Evolutionary conservation across 495 filamentous ascomycete genomes (phyloP).

Genomic region (Lepraria neglecta): DNA sequence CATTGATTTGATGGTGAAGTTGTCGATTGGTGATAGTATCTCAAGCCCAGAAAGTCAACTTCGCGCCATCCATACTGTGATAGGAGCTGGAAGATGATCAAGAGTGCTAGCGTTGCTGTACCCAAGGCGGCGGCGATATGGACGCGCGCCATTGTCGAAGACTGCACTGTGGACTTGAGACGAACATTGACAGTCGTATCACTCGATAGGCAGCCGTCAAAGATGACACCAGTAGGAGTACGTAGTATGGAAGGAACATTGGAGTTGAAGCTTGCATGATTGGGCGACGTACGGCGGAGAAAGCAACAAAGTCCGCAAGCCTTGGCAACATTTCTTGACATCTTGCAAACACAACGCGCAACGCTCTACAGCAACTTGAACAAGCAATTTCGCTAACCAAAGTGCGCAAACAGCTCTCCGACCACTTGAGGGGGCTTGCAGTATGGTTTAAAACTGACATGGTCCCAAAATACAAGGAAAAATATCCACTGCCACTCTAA

Average conservation of each 20-base stretch:
- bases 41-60: conserved; percentile 23
- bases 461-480: background rate
- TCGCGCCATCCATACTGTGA: conserved; percentile 28
- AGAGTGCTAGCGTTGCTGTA: conserved; percentile 20
- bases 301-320: conserved; percentile 5
- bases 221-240: background rate
- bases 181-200: conserved; percentile 5
- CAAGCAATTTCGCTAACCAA: background rate
- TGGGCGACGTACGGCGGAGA: background rate
- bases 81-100: conserved; percentile 32
- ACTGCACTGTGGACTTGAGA: background rate
- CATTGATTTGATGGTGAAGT: conserved; percentile 8
- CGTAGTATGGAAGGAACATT: background rate
- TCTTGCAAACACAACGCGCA: conserved; percentile 2
- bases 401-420: background rate
- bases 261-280: background rate
- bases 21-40: background rate
- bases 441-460: background rate
- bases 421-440: background rate
- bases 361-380: background rate
- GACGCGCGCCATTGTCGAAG: conserved; percentile 26
- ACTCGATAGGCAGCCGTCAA: background rate
- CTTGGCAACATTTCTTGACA: conserved; percentile 10
- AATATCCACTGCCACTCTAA: conserved; percentile 1
- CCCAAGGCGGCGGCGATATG: conserved; percentile 28